Evolutionary conservation across 495 filamentous ascomycete genomes (phyloP).

Genomic region (Daldinia concentrica): DNA sequence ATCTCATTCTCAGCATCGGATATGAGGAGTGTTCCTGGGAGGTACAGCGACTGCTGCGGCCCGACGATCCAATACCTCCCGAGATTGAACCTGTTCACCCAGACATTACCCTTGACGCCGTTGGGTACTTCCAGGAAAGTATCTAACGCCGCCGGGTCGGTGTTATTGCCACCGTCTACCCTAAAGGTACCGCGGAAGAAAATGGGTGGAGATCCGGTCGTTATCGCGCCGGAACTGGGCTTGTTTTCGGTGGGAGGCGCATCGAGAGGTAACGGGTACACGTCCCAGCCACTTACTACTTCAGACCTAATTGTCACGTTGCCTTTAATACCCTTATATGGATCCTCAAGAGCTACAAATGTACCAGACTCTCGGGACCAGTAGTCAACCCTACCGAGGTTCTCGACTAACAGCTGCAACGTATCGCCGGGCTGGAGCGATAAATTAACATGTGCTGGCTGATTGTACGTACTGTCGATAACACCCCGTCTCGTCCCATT

Average conservation of each 20-base stretch:
- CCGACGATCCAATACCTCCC: conserved; percentile 60
- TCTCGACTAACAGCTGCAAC: conserved; percentile 57
- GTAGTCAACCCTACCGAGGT: conserved; percentile 59
- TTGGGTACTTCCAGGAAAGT: conserved; percentile 55
- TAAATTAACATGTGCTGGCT: conserved; percentile 48
- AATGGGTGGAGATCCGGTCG: conserved; percentile 42
- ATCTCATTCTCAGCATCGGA: conserved; percentile 48
- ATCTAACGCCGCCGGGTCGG: conserved; percentile 44
- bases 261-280: conserved; percentile 51
- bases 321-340: conserved; percentile 57
- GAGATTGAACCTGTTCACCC: conserved; percentile 59
- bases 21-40: conserved; percentile 50
- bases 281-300: conserved; percentile 50
- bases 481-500: conserved; percentile 52
- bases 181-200: conserved; percentile 55
- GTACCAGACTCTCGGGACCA: conserved; percentile 48
- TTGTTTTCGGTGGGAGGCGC: conserved; percentile 20
- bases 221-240: neutral
- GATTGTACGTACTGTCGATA: conserved; percentile 55
- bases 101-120: conserved; percentile 57
- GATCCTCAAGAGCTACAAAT: conserved; percentile 50
- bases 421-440: conserved; percentile 49
- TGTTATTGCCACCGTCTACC: conserved; percentile 13
- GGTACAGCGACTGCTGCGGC: conserved; percentile 59
- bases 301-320: conserved; percentile 53